Evolutionary conservation across 1,139 yeast species (phyloP), one percentile per base, ranked within the genome.

Genomic region (Kodamaea fungicola): DNA sequence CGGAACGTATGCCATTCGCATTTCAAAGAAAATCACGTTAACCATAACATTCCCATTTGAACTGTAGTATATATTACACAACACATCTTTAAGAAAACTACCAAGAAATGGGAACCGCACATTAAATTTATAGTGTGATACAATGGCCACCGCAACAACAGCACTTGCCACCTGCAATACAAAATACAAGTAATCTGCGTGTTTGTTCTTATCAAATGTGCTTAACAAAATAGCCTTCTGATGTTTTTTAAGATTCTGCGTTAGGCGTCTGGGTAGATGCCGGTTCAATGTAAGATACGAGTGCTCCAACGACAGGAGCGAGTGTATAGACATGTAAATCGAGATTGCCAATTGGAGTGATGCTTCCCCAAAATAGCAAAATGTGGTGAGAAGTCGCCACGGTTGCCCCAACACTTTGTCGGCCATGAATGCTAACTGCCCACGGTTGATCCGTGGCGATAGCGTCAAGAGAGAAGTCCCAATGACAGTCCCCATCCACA

Each of bases 341-440:
- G 61, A 12, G 25, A 62, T 42, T 16, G 46, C 47, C 30, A 59
- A 28, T 28, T 55, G 52, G 12, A 66, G 40, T 8, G 29, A 27
- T 3, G 16, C 12, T 9, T 57, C 61, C 2, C 62, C 68, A 37
- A 59, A 56, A 39, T 54, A 59, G 39, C 61, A 57, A 46, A 67
- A 69, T 7, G 65, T 48, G 2, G 72, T 62, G 5, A 66, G 16
- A 5, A 67, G 39, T 34, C 74, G 48, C 74, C 74, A 69, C 8
- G 65, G 65, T 45, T 69, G 64, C 9, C 40, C 37, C 5, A 10
- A 19, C 13, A 30, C 46, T 34, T 35, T 47, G 47, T 31, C 55
- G 60, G 7, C 67, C 59, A 2, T 49, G 12, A 40, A 58, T 59
- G 6, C 46, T 39, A 25, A 62, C 43, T 33, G 41, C 43, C 7